Evolutionary conservation across 2,329 filamentous ascomycete species (phyloP), one percentile per base, ranked within the genome.

Genomic region (Parafenestella ontariensis): DNA sequence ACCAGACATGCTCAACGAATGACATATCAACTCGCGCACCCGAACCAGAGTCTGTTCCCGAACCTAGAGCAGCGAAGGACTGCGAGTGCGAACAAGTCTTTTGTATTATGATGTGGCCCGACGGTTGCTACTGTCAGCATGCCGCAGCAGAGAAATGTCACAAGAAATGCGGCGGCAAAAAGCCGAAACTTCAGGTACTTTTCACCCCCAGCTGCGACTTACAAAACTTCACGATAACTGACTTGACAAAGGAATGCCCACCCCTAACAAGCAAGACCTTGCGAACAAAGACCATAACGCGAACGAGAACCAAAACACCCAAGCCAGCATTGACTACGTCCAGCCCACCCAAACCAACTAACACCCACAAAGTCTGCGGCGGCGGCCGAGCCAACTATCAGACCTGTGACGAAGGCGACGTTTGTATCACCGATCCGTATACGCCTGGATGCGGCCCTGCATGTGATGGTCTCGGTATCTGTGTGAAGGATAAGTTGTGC

Each of bases 401-500:
- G 2, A 31, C 51, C 39, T 60, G 62, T 47, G 34, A 53, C 15
- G 29, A 42, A 0, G 69, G 65, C 2, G 63, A 65, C 20, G 49
- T 53, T 0, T 76, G 73, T 41, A 70, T 76, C 42, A 61, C 68
- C 7, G 69, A 76, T 37, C 74, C 73, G 8, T 64, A 60, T 42
- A 57, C 49, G 31, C 45, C 59, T 8, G 67, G 65, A 3, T 76
- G 74, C 49, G 74, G 74, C 2, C 66, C 70, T 0, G 68, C 55
- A 6, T 74, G 72, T 51, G 74, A 75, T 48, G 61, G 54, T 2
- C 39, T 56, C 0, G 74, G 74, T 21, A 72, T 76, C 9, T 77
- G 75, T 36, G 73, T 75, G 13, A 57, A 66, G 44, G 62, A 73
- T 7, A 64, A 66, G 49, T 33, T 71, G 42, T 81, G 79, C 55